Evolutionary conservation across 1,284 basidiomycete species (phyloP).

Genomic region (Cryptococcus hybrid): DNA sequence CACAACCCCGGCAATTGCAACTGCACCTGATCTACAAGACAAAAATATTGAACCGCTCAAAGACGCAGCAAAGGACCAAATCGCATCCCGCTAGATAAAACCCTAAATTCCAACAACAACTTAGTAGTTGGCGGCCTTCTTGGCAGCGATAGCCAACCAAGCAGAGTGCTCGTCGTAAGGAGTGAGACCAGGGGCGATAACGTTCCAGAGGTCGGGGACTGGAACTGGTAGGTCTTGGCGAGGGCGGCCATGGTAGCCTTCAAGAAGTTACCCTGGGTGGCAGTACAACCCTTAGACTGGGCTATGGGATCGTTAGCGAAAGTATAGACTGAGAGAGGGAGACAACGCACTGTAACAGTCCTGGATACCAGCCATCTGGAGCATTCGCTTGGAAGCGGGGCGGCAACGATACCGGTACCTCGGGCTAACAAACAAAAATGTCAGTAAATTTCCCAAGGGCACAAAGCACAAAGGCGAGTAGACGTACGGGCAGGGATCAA

Average conservation of each 20-base stretch:
- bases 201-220: slow-evolving; percentile 96
- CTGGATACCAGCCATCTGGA: slow-evolving; percentile 97
- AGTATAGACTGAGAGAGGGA: slow-evolving; percentile 35
- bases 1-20: too few relatives aligned
- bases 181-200: slow-evolving; percentile 74
- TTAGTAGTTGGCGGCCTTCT: slow-evolving; percentile 76
- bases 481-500: slow-evolving; percentile 82
- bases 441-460: not conserved
- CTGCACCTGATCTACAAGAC: too few relatives aligned
- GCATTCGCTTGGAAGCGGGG: slow-evolving; percentile 92
- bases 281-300: slow-evolving; percentile 95
- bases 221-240: slow-evolving; percentile 93
- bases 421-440: slow-evolving; percentile 57
- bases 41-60: too few relatives aligned
- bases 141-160: slow-evolving; percentile 76
- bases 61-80: slow-evolving; percentile 1
- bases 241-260: slow-evolving; percentile 98
- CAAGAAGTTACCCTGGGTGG: slow-evolving; percentile 99
- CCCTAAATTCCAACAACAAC: slow-evolving; percentile 1
- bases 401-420: slow-evolving; percentile 99
- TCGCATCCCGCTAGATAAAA: slow-evolving; percentile 12
- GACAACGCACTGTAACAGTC: slow-evolving; percentile 57
- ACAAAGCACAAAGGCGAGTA: slow-evolving; percentile 3
- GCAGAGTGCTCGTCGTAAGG: slow-evolving; percentile 94
- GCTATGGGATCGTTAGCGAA: slow-evolving; percentile 60